Percentiles rank a stretch among this genome's conserved stretches.
Evolutionary conservation across 495 filamentous ascomycete species (phyloP).

Genomic region (Sordaria brevicollis): DNA sequence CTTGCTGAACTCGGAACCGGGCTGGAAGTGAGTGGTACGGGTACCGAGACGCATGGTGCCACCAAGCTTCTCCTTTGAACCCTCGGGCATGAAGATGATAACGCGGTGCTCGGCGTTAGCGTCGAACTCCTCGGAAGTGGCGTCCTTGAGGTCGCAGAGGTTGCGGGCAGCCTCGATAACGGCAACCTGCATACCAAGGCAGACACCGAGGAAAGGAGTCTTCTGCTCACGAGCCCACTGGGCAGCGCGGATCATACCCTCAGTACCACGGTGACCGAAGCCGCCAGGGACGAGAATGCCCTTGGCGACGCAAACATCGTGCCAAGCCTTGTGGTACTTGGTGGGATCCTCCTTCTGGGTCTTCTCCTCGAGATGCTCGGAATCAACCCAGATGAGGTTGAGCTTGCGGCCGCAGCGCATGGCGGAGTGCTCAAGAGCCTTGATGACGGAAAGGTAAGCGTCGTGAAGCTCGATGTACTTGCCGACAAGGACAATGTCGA

Average conservation of each 20-base stretch:
- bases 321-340: slow-evolving; percentile 84
- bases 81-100: slow-evolving; percentile 88
- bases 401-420: slow-evolving; percentile 80
- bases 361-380: slow-evolving; percentile 65
- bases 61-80: slow-evolving; percentile 55
- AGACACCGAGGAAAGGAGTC: slow-evolving; percentile 80
- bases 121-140: slow-evolving; percentile 58
- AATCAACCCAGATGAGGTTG: slow-evolving; percentile 72
- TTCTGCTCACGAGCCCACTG: slow-evolving; percentile 76
- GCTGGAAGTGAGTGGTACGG: slow-evolving; percentile 64
- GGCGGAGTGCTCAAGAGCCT: slow-evolving; percentile 79
- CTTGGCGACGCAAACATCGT: slow-evolving; percentile 38
- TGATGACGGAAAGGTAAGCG: slow-evolving; percentile 66
- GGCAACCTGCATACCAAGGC: slow-evolving; percentile 89
- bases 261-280: slow-evolving; percentile 71
- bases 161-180: slow-evolving; percentile 84
- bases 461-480: slow-evolving; percentile 83
- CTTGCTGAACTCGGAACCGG: slow-evolving; percentile 67
- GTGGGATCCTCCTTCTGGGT: slow-evolving; percentile 48
- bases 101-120: slow-evolving; percentile 45
- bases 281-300: slow-evolving; percentile 58
- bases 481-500: slow-evolving; percentile 80
- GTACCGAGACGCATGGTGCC: slow-evolving; percentile 89
- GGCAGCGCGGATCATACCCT: slow-evolving; percentile 79
- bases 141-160: slow-evolving; percentile 49